phyloP scores from a whole-genome alignment of 345 rosid species.

The Murraya koenigii region DNA sequence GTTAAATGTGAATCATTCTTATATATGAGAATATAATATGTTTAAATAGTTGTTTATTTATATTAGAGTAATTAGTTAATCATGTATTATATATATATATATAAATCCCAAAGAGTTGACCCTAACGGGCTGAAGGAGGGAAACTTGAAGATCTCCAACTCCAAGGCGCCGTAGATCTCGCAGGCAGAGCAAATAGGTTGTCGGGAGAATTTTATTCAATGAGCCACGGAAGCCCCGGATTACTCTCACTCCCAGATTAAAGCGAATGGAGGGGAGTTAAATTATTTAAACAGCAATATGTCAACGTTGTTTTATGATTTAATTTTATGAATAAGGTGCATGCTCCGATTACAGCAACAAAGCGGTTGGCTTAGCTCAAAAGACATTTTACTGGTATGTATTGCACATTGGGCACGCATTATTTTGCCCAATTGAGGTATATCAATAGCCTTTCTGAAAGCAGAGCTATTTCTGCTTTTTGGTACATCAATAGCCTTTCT shows the following conservation, averaged over 20 bases:
- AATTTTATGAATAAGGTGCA: not conserved
- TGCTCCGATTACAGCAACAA: too few relatives aligned
- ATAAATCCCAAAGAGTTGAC: conserved; percentile 12
- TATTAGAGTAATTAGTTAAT: not conserved
- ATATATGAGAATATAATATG: not conserved
- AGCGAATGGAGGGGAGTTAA: not conserved
- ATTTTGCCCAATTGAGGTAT: too few relatives aligned
- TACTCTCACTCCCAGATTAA: not conserved
- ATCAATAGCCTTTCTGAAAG: not conserved
- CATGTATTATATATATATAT: not conserved
- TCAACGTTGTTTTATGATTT: not conserved
- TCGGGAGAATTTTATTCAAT: not conserved
- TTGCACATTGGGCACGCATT: too few relatives aligned
- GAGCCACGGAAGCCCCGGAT: not conserved
- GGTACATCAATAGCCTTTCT: not conserved
- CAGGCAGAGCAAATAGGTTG: not conserved
- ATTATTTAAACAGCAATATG: not conserved
- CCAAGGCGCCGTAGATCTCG: conserved; percentile 13
- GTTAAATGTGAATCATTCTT: not conserved
- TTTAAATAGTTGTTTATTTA: not conserved
- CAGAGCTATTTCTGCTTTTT: not conserved
- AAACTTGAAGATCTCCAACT: not conserved
- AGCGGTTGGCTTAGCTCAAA: too few relatives aligned
- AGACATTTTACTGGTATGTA: too few relatives aligned
- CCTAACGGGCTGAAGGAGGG: not conserved